Evolutionary conservation across 2,329 filamentous ascomycete species (phyloP).

Genomic region (Nothopassalora personata): DNA sequence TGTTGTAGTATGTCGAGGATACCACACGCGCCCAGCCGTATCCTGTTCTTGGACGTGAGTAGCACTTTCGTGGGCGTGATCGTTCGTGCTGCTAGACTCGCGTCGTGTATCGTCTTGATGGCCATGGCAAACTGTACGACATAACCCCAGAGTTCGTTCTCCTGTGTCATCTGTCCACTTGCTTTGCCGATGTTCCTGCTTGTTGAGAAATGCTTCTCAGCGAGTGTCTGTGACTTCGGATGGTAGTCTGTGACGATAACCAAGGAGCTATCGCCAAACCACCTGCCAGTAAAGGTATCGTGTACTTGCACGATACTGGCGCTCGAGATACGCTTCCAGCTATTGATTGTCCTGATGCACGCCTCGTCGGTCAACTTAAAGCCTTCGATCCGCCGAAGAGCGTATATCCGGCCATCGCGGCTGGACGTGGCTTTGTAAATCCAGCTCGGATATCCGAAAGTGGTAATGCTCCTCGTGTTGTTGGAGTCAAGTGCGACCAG

Average conservation of each 20-base stretch:
- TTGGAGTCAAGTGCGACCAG: slow-evolving; percentile 82
- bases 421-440: slow-evolving; percentile 88
- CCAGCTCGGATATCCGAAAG: slow-evolving; percentile 88
- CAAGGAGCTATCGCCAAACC: slow-evolving; percentile 90
- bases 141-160: slow-evolving; percentile 83
- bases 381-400: slow-evolving; percentile 77
- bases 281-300: slow-evolving; percentile 87
- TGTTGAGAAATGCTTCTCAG: slow-evolving; percentile 66
- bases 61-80: slow-evolving; percentile 86
- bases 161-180: slow-evolving; percentile 37
- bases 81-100: slow-evolving; percentile 75
- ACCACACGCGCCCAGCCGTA: slow-evolving; percentile 81
- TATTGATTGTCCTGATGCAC: slow-evolving; percentile 76
- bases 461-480: slow-evolving; percentile 68
- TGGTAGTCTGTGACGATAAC: slow-evolving; percentile 93
- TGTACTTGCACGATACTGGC: slow-evolving; percentile 79
- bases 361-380: slow-evolving; percentile 85
- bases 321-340: slow-evolving; percentile 81
- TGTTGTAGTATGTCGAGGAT: slow-evolving; percentile 85
- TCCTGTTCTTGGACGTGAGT: slow-evolving; percentile 80
- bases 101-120: slow-evolving; percentile 75
- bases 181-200: slow-evolving; percentile 13
- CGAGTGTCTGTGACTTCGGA: slow-evolving; percentile 81
- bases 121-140: slow-evolving; percentile 87
- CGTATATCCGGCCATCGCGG: slow-evolving; percentile 86